Percentiles rank a stretch among this genome's conserved stretches.
Evolutionary conservation across 441 rosid species (phyloP).

Genomic region (Arabidopsis hybrid): DNA sequence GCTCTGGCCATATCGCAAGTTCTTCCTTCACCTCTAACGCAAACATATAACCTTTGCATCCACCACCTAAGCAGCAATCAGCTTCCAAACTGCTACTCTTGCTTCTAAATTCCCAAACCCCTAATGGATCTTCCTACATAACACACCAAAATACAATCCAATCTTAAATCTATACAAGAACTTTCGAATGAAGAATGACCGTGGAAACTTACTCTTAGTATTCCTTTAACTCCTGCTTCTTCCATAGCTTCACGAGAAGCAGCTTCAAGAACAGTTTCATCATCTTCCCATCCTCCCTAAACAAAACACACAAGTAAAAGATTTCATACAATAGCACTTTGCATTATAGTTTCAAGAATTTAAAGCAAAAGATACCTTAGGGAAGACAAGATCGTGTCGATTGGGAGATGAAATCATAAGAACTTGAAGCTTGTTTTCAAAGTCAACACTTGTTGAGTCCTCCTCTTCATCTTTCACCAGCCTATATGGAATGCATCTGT

Average conservation of each 20-base stretch:
- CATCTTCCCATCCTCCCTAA: constrained; percentile 98
- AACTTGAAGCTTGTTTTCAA: constrained; percentile 54
- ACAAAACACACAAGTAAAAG: background rate
- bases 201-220: constrained; percentile 56
- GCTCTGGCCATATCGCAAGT: constrained; percentile 82
- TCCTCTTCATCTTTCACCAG: constrained; percentile 50
- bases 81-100: constrained; percentile 62
- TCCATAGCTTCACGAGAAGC: constrained; percentile 92
- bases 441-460: constrained; percentile 39
- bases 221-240: constrained; percentile 93
- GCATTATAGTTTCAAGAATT: background rate
- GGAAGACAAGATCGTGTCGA: constrained; percentile 72
- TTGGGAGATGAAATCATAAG: constrained; percentile 78
- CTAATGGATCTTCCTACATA: constrained; percentile 65
- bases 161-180: background rate
- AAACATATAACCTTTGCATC: constrained; percentile 86
- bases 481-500: constrained; percentile 70
- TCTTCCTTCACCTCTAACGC: constrained; percentile 81
- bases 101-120: constrained; percentile 89
- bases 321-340: background rate
- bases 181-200: background rate
- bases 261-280: constrained; percentile 82
- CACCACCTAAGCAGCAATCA: constrained; percentile 53
- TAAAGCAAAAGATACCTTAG: constrained; percentile 53
- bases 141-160: constrained; percentile 6